These are phyloP conservation scores for Marvania coccoides DNA, from an alignment of 139 green algal genomes.

Conservation along the genomic window DNA sequence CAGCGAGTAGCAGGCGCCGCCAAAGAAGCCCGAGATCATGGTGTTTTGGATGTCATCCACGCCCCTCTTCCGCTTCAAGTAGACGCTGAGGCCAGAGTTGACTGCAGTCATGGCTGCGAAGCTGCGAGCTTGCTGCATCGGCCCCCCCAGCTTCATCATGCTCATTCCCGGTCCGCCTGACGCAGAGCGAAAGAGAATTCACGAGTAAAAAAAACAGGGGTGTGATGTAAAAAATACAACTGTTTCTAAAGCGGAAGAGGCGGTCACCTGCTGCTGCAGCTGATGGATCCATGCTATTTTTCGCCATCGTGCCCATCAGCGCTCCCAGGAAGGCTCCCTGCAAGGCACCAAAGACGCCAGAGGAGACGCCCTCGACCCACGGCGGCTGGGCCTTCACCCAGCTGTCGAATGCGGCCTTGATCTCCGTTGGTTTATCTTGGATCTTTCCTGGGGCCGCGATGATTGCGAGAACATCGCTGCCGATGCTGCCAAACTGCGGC, in stretches of 20 bases:
- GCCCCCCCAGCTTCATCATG: slow-evolving; percentile 54
- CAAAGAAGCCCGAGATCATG: slow-evolving; percentile 73
- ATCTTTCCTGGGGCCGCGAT: neutral
- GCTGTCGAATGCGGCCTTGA: slow-evolving; percentile 32
- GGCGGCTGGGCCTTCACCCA: slow-evolving; percentile 53
- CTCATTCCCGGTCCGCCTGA: neutral
- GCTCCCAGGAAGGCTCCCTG: slow-evolving; percentile 51
- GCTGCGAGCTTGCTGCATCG: slow-evolving; percentile 75
- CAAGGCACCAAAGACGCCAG: slow-evolving; percentile 25
- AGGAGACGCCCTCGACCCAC: slow-evolving; percentile 45
- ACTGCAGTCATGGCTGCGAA: slow-evolving; percentile 91
- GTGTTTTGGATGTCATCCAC: slow-evolving; percentile 71
- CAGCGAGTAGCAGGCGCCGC: slow-evolving; percentile 67
- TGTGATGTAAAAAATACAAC: neutral
- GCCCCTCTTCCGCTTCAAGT: slow-evolving; percentile 63
- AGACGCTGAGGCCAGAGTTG: slow-evolving; percentile 61
- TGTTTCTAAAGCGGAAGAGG: neutral
- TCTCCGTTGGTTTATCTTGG: slow-evolving; percentile 10
- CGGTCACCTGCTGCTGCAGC: slow-evolving; percentile 3
- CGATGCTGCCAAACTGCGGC: too few species aligned
- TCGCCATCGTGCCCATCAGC: slow-evolving; percentile 65
- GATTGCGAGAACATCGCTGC: too few species aligned
- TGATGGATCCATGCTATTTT: slow-evolving; percentile 13
- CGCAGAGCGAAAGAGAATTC: neutral
- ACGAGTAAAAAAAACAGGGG: neutral